Base-by-base conservation (phyloP, 805 yeast genomes). In the Metschnikowia borealis region DNA sequence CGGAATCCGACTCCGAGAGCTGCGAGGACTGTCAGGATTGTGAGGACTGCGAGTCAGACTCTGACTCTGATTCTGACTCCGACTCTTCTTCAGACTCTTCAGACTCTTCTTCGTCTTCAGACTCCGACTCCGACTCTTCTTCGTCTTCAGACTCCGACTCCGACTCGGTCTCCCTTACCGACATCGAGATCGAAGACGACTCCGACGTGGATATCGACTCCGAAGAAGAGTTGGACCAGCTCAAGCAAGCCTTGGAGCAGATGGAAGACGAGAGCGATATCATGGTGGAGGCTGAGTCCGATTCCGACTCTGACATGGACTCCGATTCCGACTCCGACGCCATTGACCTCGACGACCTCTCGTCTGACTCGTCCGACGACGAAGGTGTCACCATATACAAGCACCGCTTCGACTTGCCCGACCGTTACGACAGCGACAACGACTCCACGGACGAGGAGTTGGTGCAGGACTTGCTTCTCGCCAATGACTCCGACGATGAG, bases 321-420 rank as follows among this genome's bases (percentile, higher is more conserved):
- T 26, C 68, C 38, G 72, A 67, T 50, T 61, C 70, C 32, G 73
- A 68, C 44, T 44, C 49, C 48, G 40, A 38, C 2, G 40, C 17
- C 40, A 38, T 38, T 4, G 29, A 38, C 15, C 14, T 20, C 14
- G 40, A 33, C 15, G 35, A 38, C 17, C 15, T 61, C 36, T 63
- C 68, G 32, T 50, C 54, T 36, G 62, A 66, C 20, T 66, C 73
- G 15, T 60, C 59, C 36, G 73, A 64, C 38, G 74, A 66, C 47
- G 76, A 72, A 59, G 78, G 77, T 29, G 52, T 70, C 51, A 73
- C 77, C 32, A 73, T 73, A 48, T 73, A 73, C 65, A 68, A 64
- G 54, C 74, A 71, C 57, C 65, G 66, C 50, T 70, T 69, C 46
- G 75, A 68, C 54, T 61, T 70, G 51, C 74, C 75, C 37, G 71